A percentile compares a stretch with the other conserved stretches of the same genome.
Evolutionary conservation across 75 land plant genomes (phyloP).

Genomic region (Picea glauca): DNA sequence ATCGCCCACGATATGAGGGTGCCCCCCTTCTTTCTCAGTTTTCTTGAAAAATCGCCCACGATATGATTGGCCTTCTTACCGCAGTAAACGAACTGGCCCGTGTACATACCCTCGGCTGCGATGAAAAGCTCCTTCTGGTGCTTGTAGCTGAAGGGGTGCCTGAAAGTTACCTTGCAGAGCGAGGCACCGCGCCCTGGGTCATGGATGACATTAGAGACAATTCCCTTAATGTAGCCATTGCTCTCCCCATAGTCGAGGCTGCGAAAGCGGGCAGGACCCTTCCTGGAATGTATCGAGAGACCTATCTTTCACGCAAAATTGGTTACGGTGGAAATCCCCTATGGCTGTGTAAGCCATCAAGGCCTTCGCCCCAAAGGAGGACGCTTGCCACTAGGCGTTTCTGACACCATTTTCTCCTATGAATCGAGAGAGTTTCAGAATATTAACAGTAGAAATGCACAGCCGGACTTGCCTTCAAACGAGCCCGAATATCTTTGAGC

Average conservation of each 20-base stretch:
- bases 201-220: conserved; percentile 47
- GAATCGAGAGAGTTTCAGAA: too few relatives aligned
- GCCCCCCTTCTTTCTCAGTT: too few relatives aligned
- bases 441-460: too few relatives aligned
- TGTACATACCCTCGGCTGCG: conserved; percentile 46
- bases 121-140: conserved; percentile 49
- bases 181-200: conserved; percentile 54
- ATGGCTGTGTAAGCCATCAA: too few relatives aligned
- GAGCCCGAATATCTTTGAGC: too few relatives aligned
- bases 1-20: too few relatives aligned
- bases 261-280: conserved; percentile 43
- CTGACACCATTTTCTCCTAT: too few relatives aligned
- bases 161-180: conserved; percentile 25
- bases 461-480: too few relatives aligned
- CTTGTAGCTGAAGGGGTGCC: conserved; percentile 42
- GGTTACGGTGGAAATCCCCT: too few relatives aligned
- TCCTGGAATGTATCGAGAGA: conserved; percentile 28
- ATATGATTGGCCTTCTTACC: conserved; percentile 52
- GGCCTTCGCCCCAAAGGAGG: too few relatives aligned
- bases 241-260: conserved; percentile 41
- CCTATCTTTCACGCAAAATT: too few relatives aligned
- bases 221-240: conserved; percentile 57
- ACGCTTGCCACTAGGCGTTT: too few relatives aligned
- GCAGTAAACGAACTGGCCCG: conserved; percentile 55
- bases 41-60: conserved; percentile 36